phyloP scores from a whole-genome alignment of 2,329 filamentous ascomycete genomes.

The Lachnellula occidentalis region DNA sequence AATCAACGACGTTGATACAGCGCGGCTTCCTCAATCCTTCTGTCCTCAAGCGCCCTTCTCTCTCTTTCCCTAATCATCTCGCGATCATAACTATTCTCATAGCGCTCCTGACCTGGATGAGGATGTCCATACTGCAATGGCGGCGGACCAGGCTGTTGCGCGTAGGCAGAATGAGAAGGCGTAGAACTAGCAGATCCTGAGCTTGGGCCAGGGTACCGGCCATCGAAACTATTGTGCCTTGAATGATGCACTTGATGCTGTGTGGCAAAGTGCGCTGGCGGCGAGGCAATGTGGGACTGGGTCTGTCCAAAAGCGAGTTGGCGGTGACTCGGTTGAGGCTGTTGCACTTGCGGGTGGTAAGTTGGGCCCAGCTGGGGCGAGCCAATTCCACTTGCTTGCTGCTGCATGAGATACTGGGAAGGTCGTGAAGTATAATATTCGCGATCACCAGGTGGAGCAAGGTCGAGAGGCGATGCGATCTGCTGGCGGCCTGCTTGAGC shows the following conservation, averaged over 20 bases:
- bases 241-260: constrained; percentile 26
- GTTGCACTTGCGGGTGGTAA: constrained; percentile 25
- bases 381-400: constrained; percentile 21
- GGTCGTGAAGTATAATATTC: constrained; percentile 29
- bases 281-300: constrained; percentile 23
- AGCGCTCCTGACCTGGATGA: constrained; percentile 12
- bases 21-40: background rate
- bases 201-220: constrained; percentile 18
- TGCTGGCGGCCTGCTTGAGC: constrained; percentile 18
- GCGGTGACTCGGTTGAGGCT: constrained; percentile 20
- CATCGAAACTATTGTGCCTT: constrained; percentile 29
- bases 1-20: constrained; percentile 7
- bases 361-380: constrained; percentile 25
- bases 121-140: constrained; percentile 16
- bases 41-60: constrained; percentile 1
- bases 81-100: constrained; percentile 11
- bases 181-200: constrained; percentile 19
- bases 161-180: constrained; percentile 21
- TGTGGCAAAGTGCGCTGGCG: constrained; percentile 20
- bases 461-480: constrained; percentile 26
- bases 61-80: constrained; percentile 12
- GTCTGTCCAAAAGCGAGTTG: constrained; percentile 26
- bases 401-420: constrained; percentile 24
- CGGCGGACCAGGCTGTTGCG: constrained; percentile 16
- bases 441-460: constrained; percentile 24